phyloP scores from a whole-genome alignment of 768 basidiomycete genomes.

The Arthromyces matolae region DNA sequence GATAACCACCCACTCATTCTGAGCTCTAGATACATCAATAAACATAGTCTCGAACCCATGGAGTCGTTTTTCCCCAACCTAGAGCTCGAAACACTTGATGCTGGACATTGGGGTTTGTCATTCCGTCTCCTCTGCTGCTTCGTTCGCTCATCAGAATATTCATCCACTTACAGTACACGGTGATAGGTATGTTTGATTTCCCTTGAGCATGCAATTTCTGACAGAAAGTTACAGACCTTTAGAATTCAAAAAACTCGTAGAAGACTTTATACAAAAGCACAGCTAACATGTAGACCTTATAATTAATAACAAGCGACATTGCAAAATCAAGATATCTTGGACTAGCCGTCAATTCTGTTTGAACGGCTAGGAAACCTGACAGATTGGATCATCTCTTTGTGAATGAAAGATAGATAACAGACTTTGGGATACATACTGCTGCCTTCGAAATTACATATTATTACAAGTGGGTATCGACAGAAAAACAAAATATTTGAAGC shows the following conservation, averaged over 20 bases:
- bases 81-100: constrained; percentile 56
- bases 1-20: not conserved
- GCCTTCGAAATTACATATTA: too few species aligned
- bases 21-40: constrained; percentile 63
- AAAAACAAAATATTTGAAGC: too few species aligned
- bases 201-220: not conserved
- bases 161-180: constrained; percentile 55
- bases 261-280: constrained; percentile 19
- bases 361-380: too few species aligned
- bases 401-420: too few species aligned
- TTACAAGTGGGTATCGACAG: too few species aligned
- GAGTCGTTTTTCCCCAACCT: constrained; percentile 69
- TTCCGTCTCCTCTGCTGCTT: not conserved
- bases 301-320: too few species aligned
- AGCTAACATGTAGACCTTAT: too few species aligned
- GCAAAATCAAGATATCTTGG: too few species aligned
- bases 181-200: constrained; percentile 40
- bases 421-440: too few species aligned
- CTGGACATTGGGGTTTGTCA: constrained; percentile 79
- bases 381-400: too few species aligned
- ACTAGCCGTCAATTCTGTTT: too few species aligned
- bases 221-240: constrained; percentile 29
- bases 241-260: constrained; percentile 41
- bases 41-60: constrained; percentile 57
- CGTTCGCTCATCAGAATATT: not conserved